Conservation (phyloP, 2,329 filamentous ascomycete genomes). For the Dactylellina haptotyla region DNA sequence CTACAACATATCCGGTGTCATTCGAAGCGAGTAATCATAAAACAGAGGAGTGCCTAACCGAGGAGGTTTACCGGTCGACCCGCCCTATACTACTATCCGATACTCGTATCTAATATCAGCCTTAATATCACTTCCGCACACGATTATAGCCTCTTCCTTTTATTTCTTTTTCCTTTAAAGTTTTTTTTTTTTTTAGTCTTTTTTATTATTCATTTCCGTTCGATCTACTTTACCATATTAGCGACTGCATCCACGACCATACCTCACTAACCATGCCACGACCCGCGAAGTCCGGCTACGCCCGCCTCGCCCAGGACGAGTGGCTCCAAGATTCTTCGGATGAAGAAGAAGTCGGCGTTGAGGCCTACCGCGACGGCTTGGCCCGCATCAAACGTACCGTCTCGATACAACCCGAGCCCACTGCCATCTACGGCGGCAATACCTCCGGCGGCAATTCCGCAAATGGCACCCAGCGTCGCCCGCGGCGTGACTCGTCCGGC, state of each 20-base stretch:
- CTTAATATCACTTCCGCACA: too few species aligned
- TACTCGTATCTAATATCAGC: too few species aligned
- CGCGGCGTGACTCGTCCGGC: conserved; percentile 79
- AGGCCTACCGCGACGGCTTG: conserved; percentile 45
- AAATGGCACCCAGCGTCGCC: conserved; percentile 62
- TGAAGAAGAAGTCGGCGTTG: conserved; percentile 68
- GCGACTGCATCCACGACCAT: too few species aligned
- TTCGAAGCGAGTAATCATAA: too few species aligned
- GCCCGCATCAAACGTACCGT: conserved; percentile 68
- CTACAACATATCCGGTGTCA: not conserved
- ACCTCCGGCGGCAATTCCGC: conserved; percentile 60
- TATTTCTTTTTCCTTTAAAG: too few species aligned
- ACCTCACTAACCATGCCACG: conserved; percentile 69
- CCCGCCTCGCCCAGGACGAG: conserved; percentile 83
- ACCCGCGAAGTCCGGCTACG: conserved; percentile 82
- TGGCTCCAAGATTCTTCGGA: conserved; percentile 78
- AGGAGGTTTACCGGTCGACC: too few species aligned
- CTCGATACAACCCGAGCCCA: conserved; percentile 61
- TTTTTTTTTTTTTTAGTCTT: too few species aligned
- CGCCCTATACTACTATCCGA: too few species aligned
- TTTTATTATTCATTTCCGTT: not conserved
- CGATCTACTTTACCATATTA: not conserved
- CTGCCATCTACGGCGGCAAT: conserved; percentile 62
- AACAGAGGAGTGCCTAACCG: too few species aligned
- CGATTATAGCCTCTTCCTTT: too few species aligned